Percentiles rank a stretch among this genome's conserved stretches.
phyloP scores from a whole-genome alignment of 2,329 filamentous ascomycete genomes.

The Aureobasidium zeae region DNA sequence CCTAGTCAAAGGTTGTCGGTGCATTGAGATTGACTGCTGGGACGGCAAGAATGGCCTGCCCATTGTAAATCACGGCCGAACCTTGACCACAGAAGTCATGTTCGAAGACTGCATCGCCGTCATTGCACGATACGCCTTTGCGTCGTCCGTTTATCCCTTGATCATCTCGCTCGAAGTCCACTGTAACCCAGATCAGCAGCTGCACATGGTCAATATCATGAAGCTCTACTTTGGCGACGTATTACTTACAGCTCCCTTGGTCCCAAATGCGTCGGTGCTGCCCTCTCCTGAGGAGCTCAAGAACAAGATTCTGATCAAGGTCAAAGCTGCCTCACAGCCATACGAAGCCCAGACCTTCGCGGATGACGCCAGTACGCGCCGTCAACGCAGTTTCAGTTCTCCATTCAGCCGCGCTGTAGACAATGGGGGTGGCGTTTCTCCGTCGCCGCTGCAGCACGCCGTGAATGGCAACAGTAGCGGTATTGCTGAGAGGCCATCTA shows the following conservation, averaged over 20 bases:
- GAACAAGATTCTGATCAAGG: constrained; percentile 81
- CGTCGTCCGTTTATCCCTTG: constrained; percentile 75
- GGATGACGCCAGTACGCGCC: constrained; percentile 28
- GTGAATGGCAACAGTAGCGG: constrained; percentile 2
- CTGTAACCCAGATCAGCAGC: constrained; percentile 74
- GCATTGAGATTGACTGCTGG: constrained; percentile 97
- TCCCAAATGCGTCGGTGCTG: constrained; percentile 57
- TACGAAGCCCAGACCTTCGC: constrained; percentile 5
- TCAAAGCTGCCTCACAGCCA: constrained; percentile 66
- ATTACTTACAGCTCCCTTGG: constrained; percentile 66
- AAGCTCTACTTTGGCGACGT: constrained; percentile 71
- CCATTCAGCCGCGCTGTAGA: constrained; percentile 57
- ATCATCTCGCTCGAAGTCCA: constrained; percentile 96
- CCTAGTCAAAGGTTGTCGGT: constrained; percentile 80
- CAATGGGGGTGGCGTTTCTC: constrained; percentile 48
- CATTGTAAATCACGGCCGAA: constrained; percentile 82
- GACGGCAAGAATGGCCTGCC: constrained; percentile 82
- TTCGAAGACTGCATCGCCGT: constrained; percentile 89
- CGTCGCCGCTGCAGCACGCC: constrained; percentile 23
- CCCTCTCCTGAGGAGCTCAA: constrained; percentile 81
- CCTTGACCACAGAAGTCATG: constrained; percentile 76
- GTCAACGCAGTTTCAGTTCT: constrained; percentile 64
- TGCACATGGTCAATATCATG: constrained; percentile 83
- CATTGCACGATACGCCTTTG: constrained; percentile 90
- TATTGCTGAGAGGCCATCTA: constrained; percentile 20